Evolutionary conservation across 1,284 basidiomycete species (phyloP).

Genomic region (Ustilago curta): DNA sequence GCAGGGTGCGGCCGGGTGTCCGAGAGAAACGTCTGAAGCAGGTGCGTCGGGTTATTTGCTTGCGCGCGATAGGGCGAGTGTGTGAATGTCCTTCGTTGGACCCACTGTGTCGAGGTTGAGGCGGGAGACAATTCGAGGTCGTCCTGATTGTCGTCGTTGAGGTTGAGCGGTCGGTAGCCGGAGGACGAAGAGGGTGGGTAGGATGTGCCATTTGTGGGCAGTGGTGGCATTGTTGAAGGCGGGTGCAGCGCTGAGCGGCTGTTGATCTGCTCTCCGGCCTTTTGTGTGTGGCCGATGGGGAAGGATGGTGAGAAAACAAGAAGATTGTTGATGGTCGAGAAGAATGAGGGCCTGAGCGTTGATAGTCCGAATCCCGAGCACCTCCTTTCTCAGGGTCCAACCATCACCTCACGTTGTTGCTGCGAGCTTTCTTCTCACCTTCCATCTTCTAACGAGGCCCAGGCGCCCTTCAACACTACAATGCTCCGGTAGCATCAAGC

Average conservation of each 20-base stretch:
- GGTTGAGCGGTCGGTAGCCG: conserved; percentile 20
- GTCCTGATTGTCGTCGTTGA: conserved; percentile 10
- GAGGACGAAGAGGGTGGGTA: conserved; percentile 34
- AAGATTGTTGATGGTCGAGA: not conserved
- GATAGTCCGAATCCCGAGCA: conserved; percentile 15
- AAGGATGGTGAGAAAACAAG: not conserved
- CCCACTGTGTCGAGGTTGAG: not conserved
- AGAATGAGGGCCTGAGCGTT: conserved; percentile 6
- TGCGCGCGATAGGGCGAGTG: conserved; percentile 26
- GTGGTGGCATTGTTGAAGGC: conserved; percentile 26
- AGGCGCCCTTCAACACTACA: not conserved
- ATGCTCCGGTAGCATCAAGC: too few relatives aligned
- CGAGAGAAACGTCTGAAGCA: conserved; percentile 25
- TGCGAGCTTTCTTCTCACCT: not conserved
- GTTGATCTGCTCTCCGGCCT: not conserved
- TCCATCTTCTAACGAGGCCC: not conserved
- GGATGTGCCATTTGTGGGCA: conserved; percentile 17
- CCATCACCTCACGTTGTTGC: not conserved
- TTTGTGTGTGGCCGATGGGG: not conserved
- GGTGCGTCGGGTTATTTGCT: conserved; percentile 24
- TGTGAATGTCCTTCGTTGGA: conserved; percentile 13
- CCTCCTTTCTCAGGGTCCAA: conserved; percentile 11
- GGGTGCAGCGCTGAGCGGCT: not conserved
- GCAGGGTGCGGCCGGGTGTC: conserved; percentile 20
- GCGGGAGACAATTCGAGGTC: conserved; percentile 11